phyloP scores from a whole-genome alignment of 2,329 filamentous ascomycete species.

The Beauveria bassiana region DNA sequence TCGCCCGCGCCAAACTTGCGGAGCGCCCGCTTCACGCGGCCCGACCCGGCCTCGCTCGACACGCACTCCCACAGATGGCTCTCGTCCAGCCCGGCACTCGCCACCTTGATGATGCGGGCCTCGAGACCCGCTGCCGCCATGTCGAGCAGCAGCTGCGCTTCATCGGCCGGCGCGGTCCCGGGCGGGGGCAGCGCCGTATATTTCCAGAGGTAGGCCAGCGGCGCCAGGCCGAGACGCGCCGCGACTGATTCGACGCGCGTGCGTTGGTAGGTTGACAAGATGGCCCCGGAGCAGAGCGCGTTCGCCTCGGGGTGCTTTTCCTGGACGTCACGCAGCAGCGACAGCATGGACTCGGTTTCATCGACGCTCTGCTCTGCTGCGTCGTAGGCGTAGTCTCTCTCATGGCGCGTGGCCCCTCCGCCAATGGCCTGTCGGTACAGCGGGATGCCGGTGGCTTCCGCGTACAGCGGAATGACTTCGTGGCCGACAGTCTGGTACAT shows the following conservation, averaged over 20 bases:
- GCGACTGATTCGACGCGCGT: slow-evolving; percentile 93
- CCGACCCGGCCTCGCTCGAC: slow-evolving; percentile 44
- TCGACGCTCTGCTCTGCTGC: slow-evolving; percentile 39
- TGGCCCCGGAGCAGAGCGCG: slow-evolving; percentile 83
- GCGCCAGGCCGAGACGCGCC: slow-evolving; percentile 69
- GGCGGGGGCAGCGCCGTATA: slow-evolving; percentile 63
- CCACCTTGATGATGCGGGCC: slow-evolving; percentile 90
- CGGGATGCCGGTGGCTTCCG: slow-evolving; percentile 68
- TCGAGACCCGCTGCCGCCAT: slow-evolving; percentile 74
- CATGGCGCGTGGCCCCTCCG: slow-evolving; percentile 62
- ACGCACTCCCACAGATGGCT: slow-evolving; percentile 75
- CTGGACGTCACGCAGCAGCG: slow-evolving; percentile 62
- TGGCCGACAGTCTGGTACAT: slow-evolving; percentile 99
- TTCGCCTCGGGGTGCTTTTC: slow-evolving; percentile 69
- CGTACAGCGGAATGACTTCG: slow-evolving; percentile 76
- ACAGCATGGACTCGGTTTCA: slow-evolving; percentile 82
- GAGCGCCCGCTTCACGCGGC: slow-evolving; percentile 45
- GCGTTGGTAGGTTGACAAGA: slow-evolving; percentile 90
- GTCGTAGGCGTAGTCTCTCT: slow-evolving; percentile 56
- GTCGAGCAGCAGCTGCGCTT: slow-evolving; percentile 62
- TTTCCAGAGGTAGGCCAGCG: slow-evolving; percentile 88
- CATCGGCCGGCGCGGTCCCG: slow-evolving; percentile 23
- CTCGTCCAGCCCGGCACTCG: slow-evolving; percentile 80
- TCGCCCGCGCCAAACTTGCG: slow-evolving; percentile 58
- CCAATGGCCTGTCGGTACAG: slow-evolving; percentile 73